Percentiles rank a stretch among this genome's conserved stretches.
phyloP scores from a whole-genome alignment of 352 stramenopile species.

The Phytophthora vignae region DNA sequence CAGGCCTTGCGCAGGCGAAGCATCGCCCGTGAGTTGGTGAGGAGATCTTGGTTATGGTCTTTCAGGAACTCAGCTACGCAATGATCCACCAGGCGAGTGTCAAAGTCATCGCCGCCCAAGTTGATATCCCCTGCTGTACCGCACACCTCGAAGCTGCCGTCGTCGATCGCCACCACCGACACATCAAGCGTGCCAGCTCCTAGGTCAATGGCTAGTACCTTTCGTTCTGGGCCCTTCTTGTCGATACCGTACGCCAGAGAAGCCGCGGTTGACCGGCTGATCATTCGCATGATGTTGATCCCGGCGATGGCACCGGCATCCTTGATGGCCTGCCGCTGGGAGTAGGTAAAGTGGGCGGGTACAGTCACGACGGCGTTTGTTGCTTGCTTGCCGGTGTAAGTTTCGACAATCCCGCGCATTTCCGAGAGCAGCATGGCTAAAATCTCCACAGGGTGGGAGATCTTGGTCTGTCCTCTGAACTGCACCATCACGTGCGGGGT shows the following conservation, averaged over 20 bases:
- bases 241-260: background rate
- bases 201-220: background rate
- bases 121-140: background rate
- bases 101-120: background rate
- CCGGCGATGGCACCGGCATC: background rate
- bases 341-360: background rate
- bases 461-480: background rate
- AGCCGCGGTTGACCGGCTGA: background rate
- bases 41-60: background rate
- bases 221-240: background rate
- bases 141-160: background rate
- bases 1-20: background rate
- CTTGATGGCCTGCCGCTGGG: background rate
- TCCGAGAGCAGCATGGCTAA: conserved; percentile 9
- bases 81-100: background rate
- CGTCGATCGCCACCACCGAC: background rate
- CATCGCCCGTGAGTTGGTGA: background rate
- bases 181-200: background rate
- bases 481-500: conserved; percentile 4
- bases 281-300: background rate
- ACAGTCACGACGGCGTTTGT: background rate
- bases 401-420: conserved; percentile 1
- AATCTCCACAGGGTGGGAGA: conserved; percentile 1
- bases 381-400: background rate
- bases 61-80: conserved; percentile 1